Evolutionary conservation across 208 protist species (phyloP), one percentile per base, ranked within the genome.

Genomic region (Acanthamoeba divionensis): DNA sequence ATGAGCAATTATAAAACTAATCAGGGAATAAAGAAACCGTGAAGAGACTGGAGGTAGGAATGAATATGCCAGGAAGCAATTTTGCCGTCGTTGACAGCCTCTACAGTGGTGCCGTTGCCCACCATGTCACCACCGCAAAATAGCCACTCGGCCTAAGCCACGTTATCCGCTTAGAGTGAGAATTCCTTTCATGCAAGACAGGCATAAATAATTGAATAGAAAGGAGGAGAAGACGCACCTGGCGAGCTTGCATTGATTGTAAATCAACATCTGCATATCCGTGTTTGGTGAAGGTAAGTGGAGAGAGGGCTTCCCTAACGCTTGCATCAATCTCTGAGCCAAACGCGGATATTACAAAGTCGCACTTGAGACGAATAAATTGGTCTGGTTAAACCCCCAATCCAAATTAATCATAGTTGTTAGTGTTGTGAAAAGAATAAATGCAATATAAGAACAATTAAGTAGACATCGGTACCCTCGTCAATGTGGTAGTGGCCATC

Each of bases 61-160:
- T 97, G 95, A 12, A 98, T 97, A 41, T 83, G 47, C 93, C 96
- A 97, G 18, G 96, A 90, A 12, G 97, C 97, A n/a, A 80, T 91
- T 73, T 97, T 98, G 67, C 96, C 97, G 90, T 98, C 97, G 80
- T 98, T 97, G 12, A 94, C 94, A 12, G 97, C 96, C 71, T 98
- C 97, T 0, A 98, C 97, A 13, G 96, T 96, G 2, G 92, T 96
- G 36, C 90, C 92, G 29, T 69, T 69, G 44, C 96, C 94, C 38
- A 90, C 91, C 7, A 96, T 48, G 77, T 97, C 97, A 65, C 97
- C 97, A 85, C 96, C 97, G 62, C 69, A 91, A 65, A 97, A 98
- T 10, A 98, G 52, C 57, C 91, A 86, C 48, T 89, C 73, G 0
- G 55, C 82, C 0, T 62, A n/a, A n/a, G n/a, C n/a, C n/a, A n/a